Conservation (phyloP, 2,329 filamentous ascomycete genomes). For the Aaosphaeria arxii region DNA sequence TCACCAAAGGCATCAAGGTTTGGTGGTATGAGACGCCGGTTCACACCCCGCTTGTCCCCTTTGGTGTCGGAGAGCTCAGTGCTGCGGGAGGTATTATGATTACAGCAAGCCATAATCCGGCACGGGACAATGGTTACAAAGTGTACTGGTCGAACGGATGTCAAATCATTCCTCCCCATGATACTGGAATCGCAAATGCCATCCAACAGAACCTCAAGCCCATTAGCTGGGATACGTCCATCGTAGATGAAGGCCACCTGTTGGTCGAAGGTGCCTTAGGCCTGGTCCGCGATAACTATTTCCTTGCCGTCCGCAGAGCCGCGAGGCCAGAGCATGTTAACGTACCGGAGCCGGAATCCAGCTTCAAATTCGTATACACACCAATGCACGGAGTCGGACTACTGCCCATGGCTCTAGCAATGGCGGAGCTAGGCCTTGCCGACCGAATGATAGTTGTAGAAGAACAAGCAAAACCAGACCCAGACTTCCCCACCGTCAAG, state of each 20-base stretch:
- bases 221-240: conserved; percentile 45
- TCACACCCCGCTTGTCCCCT: conserved; percentile 62
- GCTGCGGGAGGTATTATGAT: conserved; percentile 64
- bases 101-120: conserved; percentile 64
- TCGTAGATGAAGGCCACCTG: conserved; percentile 38
- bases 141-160: conserved; percentile 65
- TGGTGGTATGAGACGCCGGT: conserved; percentile 56
- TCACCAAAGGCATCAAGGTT: conserved; percentile 57
- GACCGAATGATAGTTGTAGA: conserved; percentile 49
- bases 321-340: conserved; percentile 22
- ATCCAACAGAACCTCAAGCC: conserved; percentile 57
- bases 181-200: conserved; percentile 55
- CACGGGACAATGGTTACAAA: conserved; percentile 65
- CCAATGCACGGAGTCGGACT: conserved; percentile 58
- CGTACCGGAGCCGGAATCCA: conserved; percentile 14
- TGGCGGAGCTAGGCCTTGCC: conserved; percentile 36
- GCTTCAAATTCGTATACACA: conserved; percentile 52
- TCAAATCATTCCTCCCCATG: conserved; percentile 63
- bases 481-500: conserved; percentile 61
- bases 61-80: conserved; percentile 52
- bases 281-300: conserved; percentile 44
- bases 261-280: conserved; percentile 42
- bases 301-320: conserved; percentile 42
- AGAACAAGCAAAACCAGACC: conserved; percentile 56
- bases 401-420: conserved; percentile 43